These are phyloP conservation scores for Trichosporon sp. DNA, from an alignment of 1,284 basidiomycete genomes.

Conservation along the genomic window DNA sequence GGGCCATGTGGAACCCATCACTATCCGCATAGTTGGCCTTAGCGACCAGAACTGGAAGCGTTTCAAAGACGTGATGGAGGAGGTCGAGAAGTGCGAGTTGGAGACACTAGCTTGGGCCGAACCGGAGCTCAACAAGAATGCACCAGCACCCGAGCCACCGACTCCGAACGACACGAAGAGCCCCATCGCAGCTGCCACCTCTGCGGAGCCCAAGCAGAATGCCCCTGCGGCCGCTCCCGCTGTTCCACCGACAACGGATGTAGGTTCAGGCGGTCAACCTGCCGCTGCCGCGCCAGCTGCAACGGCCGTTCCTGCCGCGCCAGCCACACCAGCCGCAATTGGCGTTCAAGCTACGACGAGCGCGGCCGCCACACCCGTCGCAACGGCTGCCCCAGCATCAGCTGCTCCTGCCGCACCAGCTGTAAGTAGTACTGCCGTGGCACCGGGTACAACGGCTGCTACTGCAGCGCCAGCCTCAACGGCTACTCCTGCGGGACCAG, in stretches of 20 bases:
- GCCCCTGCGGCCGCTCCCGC: not conserved
- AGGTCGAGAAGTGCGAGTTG: constrained; percentile 29
- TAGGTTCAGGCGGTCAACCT: not conserved
- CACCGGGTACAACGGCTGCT: not conserved
- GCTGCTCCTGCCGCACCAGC: not conserved
- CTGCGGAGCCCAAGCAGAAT: not conserved
- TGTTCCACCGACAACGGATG: not conserved
- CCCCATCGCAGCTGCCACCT: not conserved
- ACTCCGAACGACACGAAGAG: not conserved
- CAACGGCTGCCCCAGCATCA: no score
- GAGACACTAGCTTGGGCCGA: constrained; percentile 21
- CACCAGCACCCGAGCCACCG: not conserved
- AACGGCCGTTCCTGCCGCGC: not conserved
- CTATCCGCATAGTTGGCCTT: constrained; percentile 31
- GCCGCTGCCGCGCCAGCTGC: not conserved
- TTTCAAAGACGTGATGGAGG: constrained; percentile 28
- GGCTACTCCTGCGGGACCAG: not conserved
- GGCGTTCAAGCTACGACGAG: no score
- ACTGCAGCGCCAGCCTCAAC: not conserved
- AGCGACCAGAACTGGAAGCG: constrained; percentile 31
- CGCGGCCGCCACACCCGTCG: not conserved
- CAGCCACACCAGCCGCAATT: no score
- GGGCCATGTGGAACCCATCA: constrained; percentile 29
- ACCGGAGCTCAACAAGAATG: constrained; percentile 21
- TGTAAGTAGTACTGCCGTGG: no score